A percentile compares a stretch with the other conserved stretches of the same genome.
These are phyloP conservation scores for Tetracentron sinense DNA, from an alignment of 164 flowering plant species.

Conservation along the genomic window DNA sequence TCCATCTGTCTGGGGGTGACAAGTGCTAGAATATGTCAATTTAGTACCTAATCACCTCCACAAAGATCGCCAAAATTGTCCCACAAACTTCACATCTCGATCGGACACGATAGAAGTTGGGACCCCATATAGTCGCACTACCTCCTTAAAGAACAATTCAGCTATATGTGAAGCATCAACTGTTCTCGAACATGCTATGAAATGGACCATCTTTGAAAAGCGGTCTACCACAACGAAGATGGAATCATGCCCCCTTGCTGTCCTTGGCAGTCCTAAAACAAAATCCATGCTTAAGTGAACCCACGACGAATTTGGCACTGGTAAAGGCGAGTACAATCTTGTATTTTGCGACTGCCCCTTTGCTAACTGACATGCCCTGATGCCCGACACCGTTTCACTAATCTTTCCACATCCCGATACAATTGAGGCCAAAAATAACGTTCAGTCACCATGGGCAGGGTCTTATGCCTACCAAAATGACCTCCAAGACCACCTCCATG, in stretches of 20 bases:
- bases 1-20: not conserved
- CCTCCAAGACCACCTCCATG: slow-evolving; percentile 9
- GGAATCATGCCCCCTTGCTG: not conserved
- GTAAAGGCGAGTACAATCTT: not conserved
- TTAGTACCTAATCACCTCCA: not conserved
- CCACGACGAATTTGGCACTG: not conserved
- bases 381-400: not conserved
- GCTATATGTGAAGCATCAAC: not conserved
- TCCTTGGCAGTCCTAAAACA: not conserved
- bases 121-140: not conserved
- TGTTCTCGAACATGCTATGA: not conserved
- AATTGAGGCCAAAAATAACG: not conserved
- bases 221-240: not conserved
- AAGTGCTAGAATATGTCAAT: not conserved
- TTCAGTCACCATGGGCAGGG: not conserved
- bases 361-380: not conserved
- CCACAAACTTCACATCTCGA: not conserved
- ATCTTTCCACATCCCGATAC: not conserved
- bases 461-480: not conserved
- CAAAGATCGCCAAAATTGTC: not conserved
- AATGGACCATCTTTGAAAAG: not conserved
- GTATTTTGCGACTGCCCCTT: not conserved
- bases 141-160: slow-evolving; percentile 1
- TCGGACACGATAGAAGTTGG: not conserved
- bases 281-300: not conserved